Conservation (phyloP, 2,329 filamentous ascomycete species). For the Stenocarpella maydis region DNA sequence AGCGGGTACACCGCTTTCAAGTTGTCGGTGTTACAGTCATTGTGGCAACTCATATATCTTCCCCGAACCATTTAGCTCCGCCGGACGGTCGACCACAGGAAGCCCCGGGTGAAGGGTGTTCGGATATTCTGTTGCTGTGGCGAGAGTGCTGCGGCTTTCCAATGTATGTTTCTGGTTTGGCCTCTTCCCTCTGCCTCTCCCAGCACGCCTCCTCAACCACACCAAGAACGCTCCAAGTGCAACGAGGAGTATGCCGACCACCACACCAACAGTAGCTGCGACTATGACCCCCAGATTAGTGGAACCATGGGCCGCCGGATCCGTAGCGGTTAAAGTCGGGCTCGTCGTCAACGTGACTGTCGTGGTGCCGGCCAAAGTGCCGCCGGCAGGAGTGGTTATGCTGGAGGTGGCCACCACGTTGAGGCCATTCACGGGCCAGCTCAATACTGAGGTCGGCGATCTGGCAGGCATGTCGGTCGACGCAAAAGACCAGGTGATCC, state of each 20-base stretch:
- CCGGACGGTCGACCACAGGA: not conserved
- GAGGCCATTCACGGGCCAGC: conserved; percentile 21
- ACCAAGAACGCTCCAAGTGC: not conserved
- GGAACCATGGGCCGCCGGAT: not conserved
- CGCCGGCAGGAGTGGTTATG: not conserved
- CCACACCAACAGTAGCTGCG: conserved; percentile 1
- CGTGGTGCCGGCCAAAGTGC: not conserved
- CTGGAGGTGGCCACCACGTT: conserved; percentile 18
- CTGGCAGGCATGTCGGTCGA: not conserved
- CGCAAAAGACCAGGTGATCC: not conserved
- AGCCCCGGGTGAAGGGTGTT: not conserved
- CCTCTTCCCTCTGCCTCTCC: not conserved
- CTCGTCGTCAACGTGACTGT: not conserved
- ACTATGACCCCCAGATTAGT: not conserved
- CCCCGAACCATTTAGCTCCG: not conserved
- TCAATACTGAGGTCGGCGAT: not conserved
- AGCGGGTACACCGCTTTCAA: too few species aligned
- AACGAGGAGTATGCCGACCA: not conserved
- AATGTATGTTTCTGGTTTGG: not conserved
- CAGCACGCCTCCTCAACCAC: conserved; percentile 3
- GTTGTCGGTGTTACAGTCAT: not conserved
- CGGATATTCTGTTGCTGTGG: not conserved
- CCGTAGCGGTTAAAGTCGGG: not conserved
- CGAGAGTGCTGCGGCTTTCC: not conserved
- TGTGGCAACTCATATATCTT: conserved; percentile 1